phyloP scores from a whole-genome alignment of 768 basidiomycete species.

The Leccinum boreale region DNA sequence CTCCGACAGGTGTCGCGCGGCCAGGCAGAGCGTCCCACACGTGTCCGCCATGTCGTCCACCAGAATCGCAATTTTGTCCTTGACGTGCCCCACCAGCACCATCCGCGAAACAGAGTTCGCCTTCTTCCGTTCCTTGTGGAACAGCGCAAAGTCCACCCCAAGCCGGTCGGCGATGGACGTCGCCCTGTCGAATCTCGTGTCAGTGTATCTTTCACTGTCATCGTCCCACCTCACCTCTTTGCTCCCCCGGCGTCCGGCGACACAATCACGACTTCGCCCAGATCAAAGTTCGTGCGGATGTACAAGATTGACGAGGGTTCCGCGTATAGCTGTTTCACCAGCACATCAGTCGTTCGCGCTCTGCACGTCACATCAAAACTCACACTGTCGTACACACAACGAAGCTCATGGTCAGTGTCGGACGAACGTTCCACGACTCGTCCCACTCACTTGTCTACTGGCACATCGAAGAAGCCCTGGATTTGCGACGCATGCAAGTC shows the following conservation, averaged over 20 bases:
- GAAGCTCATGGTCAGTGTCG: slow-evolving; percentile 14
- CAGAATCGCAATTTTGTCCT: slow-evolving; percentile 88
- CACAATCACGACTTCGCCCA: slow-evolving; percentile 88
- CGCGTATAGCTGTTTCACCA: slow-evolving; percentile 69
- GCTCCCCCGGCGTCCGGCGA: slow-evolving; percentile 98
- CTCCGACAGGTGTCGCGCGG: slow-evolving; percentile 83
- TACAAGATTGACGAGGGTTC: slow-evolving; percentile 95
- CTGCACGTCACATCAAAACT: slow-evolving; percentile 30
- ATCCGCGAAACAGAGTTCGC: slow-evolving; percentile 93
- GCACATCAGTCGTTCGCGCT: slow-evolving; percentile 18
- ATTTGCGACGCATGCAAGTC: slow-evolving; percentile 99
- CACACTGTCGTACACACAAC: slow-evolving; percentile 39
- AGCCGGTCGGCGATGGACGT: slow-evolving; percentile 96
- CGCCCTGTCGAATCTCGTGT: slow-evolving; percentile 53
- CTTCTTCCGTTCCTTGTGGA: slow-evolving; percentile 99
- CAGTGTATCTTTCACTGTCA: slow-evolving; percentile 6
- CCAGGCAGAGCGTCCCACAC: slow-evolving; percentile 90
- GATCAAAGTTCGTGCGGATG: slow-evolving; percentile 87
- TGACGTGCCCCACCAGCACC: slow-evolving; percentile 93
- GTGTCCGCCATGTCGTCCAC: slow-evolving; percentile 99
- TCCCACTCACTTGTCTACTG: slow-evolving; percentile 92
- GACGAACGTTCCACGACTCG: not conserved
- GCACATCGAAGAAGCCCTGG: slow-evolving; percentile 99
- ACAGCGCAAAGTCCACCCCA: slow-evolving; percentile 96
- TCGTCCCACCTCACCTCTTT: slow-evolving; percentile 63